Conservation (phyloP, 306 rosid species). For the Crataegus laevigata region DNA sequence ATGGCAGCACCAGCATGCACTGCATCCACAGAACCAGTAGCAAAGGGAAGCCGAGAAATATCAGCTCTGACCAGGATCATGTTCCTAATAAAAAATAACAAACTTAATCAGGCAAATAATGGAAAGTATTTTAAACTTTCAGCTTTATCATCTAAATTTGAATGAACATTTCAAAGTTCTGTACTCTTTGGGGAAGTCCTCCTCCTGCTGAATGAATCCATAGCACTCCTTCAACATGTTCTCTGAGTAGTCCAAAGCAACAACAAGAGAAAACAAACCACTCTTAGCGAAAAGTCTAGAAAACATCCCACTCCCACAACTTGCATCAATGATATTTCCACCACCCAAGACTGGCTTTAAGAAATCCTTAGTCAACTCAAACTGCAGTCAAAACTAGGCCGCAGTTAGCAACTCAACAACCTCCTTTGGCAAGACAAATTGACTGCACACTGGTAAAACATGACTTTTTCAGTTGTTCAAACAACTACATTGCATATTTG, state of each 20-base stretch:
- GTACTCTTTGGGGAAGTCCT: conserved; percentile 74
- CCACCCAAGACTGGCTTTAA: conserved; percentile 73
- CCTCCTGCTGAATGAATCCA: conserved; percentile 74
- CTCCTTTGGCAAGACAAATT: neutral
- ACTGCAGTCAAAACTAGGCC: conserved; percentile 51
- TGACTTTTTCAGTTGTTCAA: neutral
- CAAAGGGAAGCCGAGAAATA: conserved; percentile 86
- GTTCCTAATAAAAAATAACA: conserved; percentile 33
- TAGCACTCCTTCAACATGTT: conserved; percentile 82
- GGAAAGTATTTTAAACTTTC: neutral
- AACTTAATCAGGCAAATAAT: conserved; percentile 8
- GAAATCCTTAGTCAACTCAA: conserved; percentile 62
- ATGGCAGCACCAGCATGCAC: conserved; percentile 96
- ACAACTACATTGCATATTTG: neutral
- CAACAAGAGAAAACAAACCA: conserved; percentile 66
- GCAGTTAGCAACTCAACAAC: conserved; percentile 1
- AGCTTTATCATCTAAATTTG: conserved; percentile 2
- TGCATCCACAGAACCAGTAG: conserved; percentile 77
- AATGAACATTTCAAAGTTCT: conserved; percentile 11
- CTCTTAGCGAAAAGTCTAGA: conserved; percentile 87
- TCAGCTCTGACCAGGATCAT: conserved; percentile 79
- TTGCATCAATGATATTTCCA: conserved; percentile 85
- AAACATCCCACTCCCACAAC: conserved; percentile 91
- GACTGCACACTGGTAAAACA: neutral
- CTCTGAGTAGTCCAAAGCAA: conserved; percentile 91